These are phyloP conservation scores for Nannizzia gypsea DNA, from an alignment of 2,329 filamentous ascomycete genomes.

Conservation along the genomic window DNA sequence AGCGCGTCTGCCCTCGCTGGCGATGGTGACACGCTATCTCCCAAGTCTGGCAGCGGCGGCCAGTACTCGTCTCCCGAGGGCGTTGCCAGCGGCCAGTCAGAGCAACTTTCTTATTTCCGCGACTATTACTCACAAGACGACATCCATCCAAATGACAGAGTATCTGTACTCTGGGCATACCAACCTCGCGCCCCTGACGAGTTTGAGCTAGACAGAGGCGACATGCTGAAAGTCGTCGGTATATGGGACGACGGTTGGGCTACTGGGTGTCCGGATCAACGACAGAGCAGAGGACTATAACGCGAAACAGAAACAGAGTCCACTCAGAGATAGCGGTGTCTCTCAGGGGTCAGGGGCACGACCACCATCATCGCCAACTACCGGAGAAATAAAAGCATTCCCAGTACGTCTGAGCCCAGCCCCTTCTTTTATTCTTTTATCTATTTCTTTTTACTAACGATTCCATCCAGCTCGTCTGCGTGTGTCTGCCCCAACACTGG, in stretches of 20 bases:
- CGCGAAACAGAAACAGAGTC: constrained; percentile 46
- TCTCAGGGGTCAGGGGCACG: constrained; percentile 60
- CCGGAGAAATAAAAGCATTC: constrained; percentile 92
- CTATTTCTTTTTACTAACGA: not conserved
- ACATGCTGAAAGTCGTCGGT: constrained; percentile 95
- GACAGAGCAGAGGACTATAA: constrained; percentile 87
- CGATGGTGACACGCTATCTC: constrained; percentile 57
- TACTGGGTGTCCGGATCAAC: constrained; percentile 70
- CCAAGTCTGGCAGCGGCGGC: constrained; percentile 52
- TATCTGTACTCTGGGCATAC: constrained; percentile 91
- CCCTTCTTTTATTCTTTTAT: not conserved
- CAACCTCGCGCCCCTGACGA: constrained; percentile 88
- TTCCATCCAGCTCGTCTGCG: constrained; percentile 57
- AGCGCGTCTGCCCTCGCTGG: constrained; percentile 63
- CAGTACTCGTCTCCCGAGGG: constrained; percentile 77
- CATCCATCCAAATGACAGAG: constrained; percentile 80
- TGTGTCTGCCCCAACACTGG: constrained; percentile 93
- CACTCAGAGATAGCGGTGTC: constrained; percentile 85
- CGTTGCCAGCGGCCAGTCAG: constrained; percentile 77
- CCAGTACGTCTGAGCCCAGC: constrained; percentile 37
- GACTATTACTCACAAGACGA: constrained; percentile 98
- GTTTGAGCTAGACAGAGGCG: constrained; percentile 82
- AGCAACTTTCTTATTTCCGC: constrained; percentile 92
- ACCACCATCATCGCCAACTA: constrained; percentile 50
- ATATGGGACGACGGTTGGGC: constrained; percentile 99